phyloP scores from a whole-genome alignment of 2,329 filamentous ascomycete genomes.

The Pseudocercospora vitis region DNA sequence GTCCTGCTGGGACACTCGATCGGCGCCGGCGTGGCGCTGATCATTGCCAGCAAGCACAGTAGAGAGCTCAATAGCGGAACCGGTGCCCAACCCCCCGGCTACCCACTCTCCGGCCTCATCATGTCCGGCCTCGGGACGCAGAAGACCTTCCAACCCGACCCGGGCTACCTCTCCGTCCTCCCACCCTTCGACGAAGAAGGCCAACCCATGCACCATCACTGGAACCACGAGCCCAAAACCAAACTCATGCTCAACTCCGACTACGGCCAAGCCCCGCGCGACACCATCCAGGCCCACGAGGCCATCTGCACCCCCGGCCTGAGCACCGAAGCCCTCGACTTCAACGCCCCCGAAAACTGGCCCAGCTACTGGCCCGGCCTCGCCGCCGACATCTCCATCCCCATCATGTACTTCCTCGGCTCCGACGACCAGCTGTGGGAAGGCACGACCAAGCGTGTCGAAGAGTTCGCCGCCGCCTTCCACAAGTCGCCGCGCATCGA shows the following conservation, averaged over 20 bases:
- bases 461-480: conserved; percentile 14
- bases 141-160: conserved; percentile 13
- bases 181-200: conserved; percentile 12
- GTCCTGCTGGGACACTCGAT: conserved; percentile 13
- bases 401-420: conserved; percentile 18
- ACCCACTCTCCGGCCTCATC: conserved; percentile 14
- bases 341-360: conserved; percentile 15
- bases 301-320: conserved; percentile 16
- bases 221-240: conserved; percentile 16
- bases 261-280: conserved; percentile 12
- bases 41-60: conserved; percentile 11
- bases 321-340: conserved; percentile 12
- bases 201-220: conserved; percentile 14
- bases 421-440: conserved; percentile 16
- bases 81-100: neutral
- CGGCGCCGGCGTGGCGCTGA: conserved; percentile 11
- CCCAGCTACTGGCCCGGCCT: conserved; percentile 14
- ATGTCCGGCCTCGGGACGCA: conserved; percentile 14
- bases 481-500: conserved; percentile 13
- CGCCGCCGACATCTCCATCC: conserved; percentile 17
- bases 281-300: conserved; percentile 18
- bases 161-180: conserved; percentile 6
- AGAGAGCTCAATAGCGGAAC: neutral
- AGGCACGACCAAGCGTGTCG: conserved; percentile 4
- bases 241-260: conserved; percentile 19